Base-by-base conservation (phyloP, 2,329 filamentous ascomycete genomes). In the Stagonosporopsis rhizophila region DNA sequence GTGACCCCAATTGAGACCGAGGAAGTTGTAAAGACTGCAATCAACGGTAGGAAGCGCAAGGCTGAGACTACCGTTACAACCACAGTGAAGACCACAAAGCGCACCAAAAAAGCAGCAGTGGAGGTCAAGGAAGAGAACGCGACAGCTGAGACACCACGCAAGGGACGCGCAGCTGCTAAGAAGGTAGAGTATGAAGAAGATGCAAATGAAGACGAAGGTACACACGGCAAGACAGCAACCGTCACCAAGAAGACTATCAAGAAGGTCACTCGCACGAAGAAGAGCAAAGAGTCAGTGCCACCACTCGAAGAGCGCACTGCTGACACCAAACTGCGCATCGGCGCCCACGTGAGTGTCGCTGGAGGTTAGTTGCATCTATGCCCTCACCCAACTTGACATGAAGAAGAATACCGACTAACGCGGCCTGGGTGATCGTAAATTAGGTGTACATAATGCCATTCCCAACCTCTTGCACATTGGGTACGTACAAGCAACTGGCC, bases 271-370 rank as follows among this genome's bases (percentile, higher is more conserved):
- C 45, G 52, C 30, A 30, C 39, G 39, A 68, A 66, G 48, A 65
- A 59, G 34, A 55, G 35, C 22, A 50, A 54, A 27, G 44, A 58
- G 9, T 47, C 48, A 80, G 46, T 81, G 82, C 62, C 77, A 79
- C 87, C 90, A 0, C 76, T 96, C 1, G 88, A 87, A 19, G 79
- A 82, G 23, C 85, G 95, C 32, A 93, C 92, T 0, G 77, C 82
- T 4, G 85, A 87, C 1, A 80, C 94, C 59, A 88, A 88, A 73
- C 90, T 97, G 84, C 89, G 90, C 69, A 89, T 99, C 52, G 95
- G 95, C 15, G 95, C 95, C 0, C 95, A 99, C 75, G 92, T 98
- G 59, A 95, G 90, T 75, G 88, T 85, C 60, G 92, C 95, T 25
- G 94, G 93, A 80, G 94, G 91, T 90, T 74, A 52, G 81, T 74